Evolutionary conservation across 75 land plant genomes (phyloP).

Genomic region (Sequoia sempervirens): DNA sequence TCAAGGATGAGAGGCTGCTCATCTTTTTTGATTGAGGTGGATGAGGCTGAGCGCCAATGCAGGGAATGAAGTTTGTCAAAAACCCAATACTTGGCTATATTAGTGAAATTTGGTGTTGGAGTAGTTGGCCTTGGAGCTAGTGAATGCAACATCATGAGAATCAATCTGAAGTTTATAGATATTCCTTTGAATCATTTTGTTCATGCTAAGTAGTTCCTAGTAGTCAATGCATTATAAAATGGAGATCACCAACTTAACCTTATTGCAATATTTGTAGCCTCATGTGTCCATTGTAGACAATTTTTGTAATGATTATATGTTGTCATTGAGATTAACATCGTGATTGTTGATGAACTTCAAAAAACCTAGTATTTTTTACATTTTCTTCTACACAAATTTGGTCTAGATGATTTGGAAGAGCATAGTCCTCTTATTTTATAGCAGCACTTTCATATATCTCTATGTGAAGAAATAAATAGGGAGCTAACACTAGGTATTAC

Average conservation of each 20-base stretch:
- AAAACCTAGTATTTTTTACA: slow-evolving; percentile 31
- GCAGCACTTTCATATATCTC: slow-evolving; percentile 24
- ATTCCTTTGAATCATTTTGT: slow-evolving; percentile 83
- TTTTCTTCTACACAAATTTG: slow-evolving; percentile 72
- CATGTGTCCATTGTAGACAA: too few relatives aligned
- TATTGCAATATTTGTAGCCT: slow-evolving; percentile 81
- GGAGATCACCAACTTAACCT: too few relatives aligned
- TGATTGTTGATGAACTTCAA: slow-evolving; percentile 26
- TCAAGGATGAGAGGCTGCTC: slow-evolving; percentile 7
- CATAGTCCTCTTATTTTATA: slow-evolving; percentile 72
- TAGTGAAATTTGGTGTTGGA: slow-evolving; percentile 19
- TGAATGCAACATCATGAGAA: too few relatives aligned
- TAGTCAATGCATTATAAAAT: slow-evolving; percentile 30
- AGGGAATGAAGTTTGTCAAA: slow-evolving; percentile 22
- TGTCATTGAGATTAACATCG: slow-evolving; percentile 46
- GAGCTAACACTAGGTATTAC: too few relatives aligned
- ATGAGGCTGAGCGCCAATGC: slow-evolving; percentile 27
- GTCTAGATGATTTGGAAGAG: slow-evolving; percentile 63
- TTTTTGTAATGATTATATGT: slow-evolving; percentile 69
- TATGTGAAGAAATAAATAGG: too few relatives aligned
- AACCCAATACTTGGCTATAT: slow-evolving; percentile 42
- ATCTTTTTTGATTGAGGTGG: slow-evolving; percentile 52
- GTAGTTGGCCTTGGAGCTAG: too few relatives aligned
- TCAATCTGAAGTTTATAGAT: slow-evolving; percentile 73
- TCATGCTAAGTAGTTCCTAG: too few relatives aligned